Evolutionary conservation across 495 filamentous ascomycete species (phyloP).

Genomic region (Penicillium macrosclerotiorum): DNA sequence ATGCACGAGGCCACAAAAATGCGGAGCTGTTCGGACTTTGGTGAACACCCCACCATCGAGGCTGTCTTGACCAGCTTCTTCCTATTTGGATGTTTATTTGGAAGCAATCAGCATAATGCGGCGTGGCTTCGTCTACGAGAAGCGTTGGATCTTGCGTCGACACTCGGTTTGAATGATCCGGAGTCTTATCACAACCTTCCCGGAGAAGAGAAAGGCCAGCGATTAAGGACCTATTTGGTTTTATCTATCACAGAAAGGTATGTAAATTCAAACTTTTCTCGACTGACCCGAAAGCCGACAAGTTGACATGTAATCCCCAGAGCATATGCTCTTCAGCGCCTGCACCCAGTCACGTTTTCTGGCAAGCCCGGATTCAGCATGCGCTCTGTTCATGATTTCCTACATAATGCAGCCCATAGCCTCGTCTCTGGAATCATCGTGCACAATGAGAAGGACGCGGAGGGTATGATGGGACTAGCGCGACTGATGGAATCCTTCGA

Average conservation of each 20-base stretch:
- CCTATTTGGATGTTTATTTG: slow-evolving; percentile 72
- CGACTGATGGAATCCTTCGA: slow-evolving; percentile 44
- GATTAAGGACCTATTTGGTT: slow-evolving; percentile 52
- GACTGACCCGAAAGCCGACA: too few species aligned
- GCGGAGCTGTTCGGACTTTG: slow-evolving; percentile 71
- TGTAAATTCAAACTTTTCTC: not conserved
- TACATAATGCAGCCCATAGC: slow-evolving; percentile 38
- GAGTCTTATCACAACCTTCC: slow-evolving; percentile 45
- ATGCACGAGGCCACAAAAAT: slow-evolving; percentile 76
- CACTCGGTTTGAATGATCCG: slow-evolving; percentile 58
- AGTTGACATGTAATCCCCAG: too few species aligned
- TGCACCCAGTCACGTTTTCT: slow-evolving; percentile 41
- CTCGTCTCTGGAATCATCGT: slow-evolving; percentile 44
- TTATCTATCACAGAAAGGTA: slow-evolving; percentile 60
- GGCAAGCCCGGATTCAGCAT: slow-evolving; percentile 38
- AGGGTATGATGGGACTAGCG: slow-evolving; percentile 43
- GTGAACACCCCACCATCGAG: slow-evolving; percentile 67
- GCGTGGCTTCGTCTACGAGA: slow-evolving; percentile 62
- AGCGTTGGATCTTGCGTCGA: slow-evolving; percentile 55
- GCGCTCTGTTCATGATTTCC: slow-evolving; percentile 38
- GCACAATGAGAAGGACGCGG: slow-evolving; percentile 44
- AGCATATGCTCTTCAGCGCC: slow-evolving; percentile 71
- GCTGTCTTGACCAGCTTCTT: slow-evolving; percentile 77
- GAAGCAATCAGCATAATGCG: slow-evolving; percentile 56
- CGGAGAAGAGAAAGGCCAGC: slow-evolving; percentile 44